Evolutionary conservation across 2,329 filamentous ascomycete species (phyloP), one percentile per base, ranked within the genome.

Genomic region (Cladophialophora yegresii): DNA sequence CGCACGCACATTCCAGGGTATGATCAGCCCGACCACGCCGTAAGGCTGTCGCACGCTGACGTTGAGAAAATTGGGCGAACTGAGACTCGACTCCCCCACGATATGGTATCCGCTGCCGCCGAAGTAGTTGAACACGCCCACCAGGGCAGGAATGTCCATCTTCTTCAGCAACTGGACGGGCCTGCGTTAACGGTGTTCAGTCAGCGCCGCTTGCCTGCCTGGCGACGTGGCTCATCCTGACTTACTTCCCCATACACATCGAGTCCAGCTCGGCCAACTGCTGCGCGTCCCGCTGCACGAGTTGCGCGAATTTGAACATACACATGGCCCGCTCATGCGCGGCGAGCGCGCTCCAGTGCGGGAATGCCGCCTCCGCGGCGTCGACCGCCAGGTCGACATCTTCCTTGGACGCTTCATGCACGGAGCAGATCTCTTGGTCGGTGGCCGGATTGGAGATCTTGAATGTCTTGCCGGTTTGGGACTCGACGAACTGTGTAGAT

Each of bases 401-500:
- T 7, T 71, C 75, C 53, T 73, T 74, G n/a, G 75, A 69, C 1
- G 77, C 73, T 22, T 47, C 54, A 12, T 67, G 67, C 28, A 69
- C 51, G 22, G 53, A 54, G 45, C 67, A 62, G 1, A 73, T 71
- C 58, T 71, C 69, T 22, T 56, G 49, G 49, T 67, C 69, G 45
- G 63, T 69, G 47, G 59, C 61, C 23, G 75, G 75, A 62, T 77
- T 76, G 62, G 76, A 73, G 23, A 72, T 72, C 10, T 70, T 71
- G 55, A 78, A 76, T 60, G 72, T 75, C 51, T 76, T 71, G 12
- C 75, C 73, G 69, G 79, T 76, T 13, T 79, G 82, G 1, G 81
- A 77, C n/a, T 77, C 73, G 30, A 79, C 75, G 68, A 82, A 80
- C 78, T 74, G 32, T 10, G 6, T 10, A 16, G 4, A 9, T 9